Conservation (phyloP, 441 rosid genomes). For the Syzygium syzygioides region DNA sequence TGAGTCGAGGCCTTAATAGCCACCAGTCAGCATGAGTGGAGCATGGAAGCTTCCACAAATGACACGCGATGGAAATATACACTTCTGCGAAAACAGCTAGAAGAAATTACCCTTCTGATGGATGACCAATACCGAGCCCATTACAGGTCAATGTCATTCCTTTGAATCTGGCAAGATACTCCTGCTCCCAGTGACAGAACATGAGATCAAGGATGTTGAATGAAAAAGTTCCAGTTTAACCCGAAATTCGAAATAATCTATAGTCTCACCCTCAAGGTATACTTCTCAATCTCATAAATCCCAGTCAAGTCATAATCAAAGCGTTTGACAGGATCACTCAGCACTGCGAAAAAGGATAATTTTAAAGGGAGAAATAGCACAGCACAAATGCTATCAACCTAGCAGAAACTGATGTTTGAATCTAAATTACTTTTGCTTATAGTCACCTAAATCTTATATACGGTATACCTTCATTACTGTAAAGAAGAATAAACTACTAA, state of each 20-base stretch:
- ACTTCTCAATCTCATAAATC: slow-evolving; percentile 66
- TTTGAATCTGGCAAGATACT: slow-evolving; percentile 79
- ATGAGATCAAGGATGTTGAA: not conserved
- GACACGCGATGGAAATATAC: not conserved
- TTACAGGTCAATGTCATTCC: slow-evolving; percentile 89
- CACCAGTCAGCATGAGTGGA: not conserved
- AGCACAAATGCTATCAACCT: slow-evolving; percentile 2
- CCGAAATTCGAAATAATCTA: not conserved
- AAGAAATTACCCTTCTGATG: slow-evolving; percentile 44
- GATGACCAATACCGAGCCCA: slow-evolving; percentile 65
- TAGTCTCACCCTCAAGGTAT: slow-evolving; percentile 59
- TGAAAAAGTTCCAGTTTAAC: not conserved
- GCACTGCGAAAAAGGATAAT: slow-evolving; percentile 34
- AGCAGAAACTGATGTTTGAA: not conserved
- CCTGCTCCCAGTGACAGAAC: slow-evolving; percentile 31
- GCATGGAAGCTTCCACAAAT: not conserved
- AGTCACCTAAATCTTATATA: not conserved
- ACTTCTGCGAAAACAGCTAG: not conserved
- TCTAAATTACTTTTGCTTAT: not conserved
- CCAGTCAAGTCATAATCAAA: slow-evolving; percentile 72
- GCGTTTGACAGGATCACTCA: slow-evolving; percentile 65
- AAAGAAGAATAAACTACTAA: not conserved
- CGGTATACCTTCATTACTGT: not conserved
- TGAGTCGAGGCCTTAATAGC: not conserved
- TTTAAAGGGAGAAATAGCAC: not conserved